Evolutionary conservation across 1,284 basidiomycete species (phyloP).

Genomic region (Pterulicium gracile): DNA sequence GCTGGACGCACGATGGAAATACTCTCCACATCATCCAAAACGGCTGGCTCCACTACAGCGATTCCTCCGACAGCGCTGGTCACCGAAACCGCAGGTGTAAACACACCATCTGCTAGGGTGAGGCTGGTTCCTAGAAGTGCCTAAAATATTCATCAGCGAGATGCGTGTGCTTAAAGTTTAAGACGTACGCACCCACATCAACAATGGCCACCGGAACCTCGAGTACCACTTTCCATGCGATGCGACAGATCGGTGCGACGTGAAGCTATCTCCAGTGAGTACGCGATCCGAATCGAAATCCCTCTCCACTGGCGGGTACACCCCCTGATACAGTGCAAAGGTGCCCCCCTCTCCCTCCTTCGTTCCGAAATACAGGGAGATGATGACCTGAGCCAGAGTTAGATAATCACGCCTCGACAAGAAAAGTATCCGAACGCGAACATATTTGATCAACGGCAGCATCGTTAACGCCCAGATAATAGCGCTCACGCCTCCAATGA

Average conservation of each 20-base stretch:
- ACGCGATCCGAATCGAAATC: conserved; percentile 39
- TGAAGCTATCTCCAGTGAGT: conserved; percentile 37
- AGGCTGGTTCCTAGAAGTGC: conserved; percentile 21
- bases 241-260: too few species aligned
- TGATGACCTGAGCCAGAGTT: conserved; percentile 34
- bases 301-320: conserved; percentile 39
- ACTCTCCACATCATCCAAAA: conserved; percentile 33
- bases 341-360: conserved; percentile 53
- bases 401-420: too few species aligned
- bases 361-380: conserved; percentile 49
- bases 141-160: too few species aligned
- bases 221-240: too few species aligned
- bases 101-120: conserved; percentile 52
- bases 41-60: conserved; percentile 41
- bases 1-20: conserved; percentile 50
- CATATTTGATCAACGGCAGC: conserved; percentile 56
- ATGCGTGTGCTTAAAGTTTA: too few species aligned
- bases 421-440: too few species aligned
- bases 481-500: conserved; percentile 49
- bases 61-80: conserved; percentile 59
- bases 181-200: conserved; percentile 45
- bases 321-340: conserved; percentile 51
- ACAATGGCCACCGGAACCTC: conserved; percentile 37
- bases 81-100: conserved; percentile 59
- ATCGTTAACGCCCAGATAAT: conserved; percentile 57